Evolutionary conservation across 2,329 filamentous ascomycete genomes (phyloP), one percentile per base, ranked within the genome.

Genomic region (Aspergillus ochraceoroseus): DNA sequence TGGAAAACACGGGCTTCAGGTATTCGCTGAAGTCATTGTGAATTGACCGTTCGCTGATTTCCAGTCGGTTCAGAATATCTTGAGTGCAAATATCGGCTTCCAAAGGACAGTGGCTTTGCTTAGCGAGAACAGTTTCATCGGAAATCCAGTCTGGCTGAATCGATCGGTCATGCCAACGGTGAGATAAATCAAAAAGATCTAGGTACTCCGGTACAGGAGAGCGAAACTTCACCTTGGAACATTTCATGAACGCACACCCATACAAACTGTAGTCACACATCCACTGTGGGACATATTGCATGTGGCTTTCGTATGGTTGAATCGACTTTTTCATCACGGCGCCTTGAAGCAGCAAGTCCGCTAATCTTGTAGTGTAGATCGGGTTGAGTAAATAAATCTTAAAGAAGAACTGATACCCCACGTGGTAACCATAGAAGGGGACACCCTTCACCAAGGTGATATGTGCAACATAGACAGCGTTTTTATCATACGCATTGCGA

Each of bases 231-330:
- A 82, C 78, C 48, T 79, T 85, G 7, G 71, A 71, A 34, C 80
- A 83, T 43, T 90, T 78, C 49, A 96, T 80, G 55, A 90, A 94
- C 41, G 80, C 83, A 59, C 92, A 98, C 5, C 94, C 94, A 62
- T 94, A 96, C 51, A 98, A 71, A 59, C 95, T 98, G 71, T 94
- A 98, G 63, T 98, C 94, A 49, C 83, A 85, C 92, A 98, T 96
- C 78, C 94, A 98, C 65, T 98, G 94, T 7, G 92, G 74, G 6
- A 95, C 69, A 61, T 89, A 96, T 58, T 95, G 87, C 47, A 96
- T 65, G 61, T 98, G 94, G 12, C 86, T 88, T 66, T 98, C 92
- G 58, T 92, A 94, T 0, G 92, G 90, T 58, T 96, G 90, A 29
- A 98, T 83, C 15, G 78, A 75, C 44, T 77, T 78, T 59, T 86